These are phyloP conservation scores for Puccinia horiana DNA, from an alignment of 1,284 basidiomycete genomes.

Conservation along the genomic window DNA sequence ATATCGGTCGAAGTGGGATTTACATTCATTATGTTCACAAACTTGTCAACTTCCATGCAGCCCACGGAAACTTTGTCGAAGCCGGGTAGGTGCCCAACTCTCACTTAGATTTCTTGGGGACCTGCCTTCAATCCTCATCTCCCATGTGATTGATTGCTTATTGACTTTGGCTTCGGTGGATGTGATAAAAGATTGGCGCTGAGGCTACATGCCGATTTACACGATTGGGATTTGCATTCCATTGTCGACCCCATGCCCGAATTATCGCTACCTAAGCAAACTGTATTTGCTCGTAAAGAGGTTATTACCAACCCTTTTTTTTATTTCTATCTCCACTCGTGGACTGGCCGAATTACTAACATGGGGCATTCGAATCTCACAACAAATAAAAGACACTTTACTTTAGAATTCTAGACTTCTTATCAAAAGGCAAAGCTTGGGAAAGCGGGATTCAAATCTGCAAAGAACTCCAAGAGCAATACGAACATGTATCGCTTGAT, in stretches of 20 bases:
- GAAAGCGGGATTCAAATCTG: slow-evolving; percentile 91
- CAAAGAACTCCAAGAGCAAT: slow-evolving; percentile 81
- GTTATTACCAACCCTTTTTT: too few relatives aligned
- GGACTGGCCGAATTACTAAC: neutral
- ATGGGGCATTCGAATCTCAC: too few relatives aligned
- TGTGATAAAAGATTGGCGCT: slow-evolving; percentile 25
- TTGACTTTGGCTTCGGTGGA: neutral
- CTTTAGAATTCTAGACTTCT: slow-evolving; percentile 62
- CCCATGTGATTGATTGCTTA: neutral
- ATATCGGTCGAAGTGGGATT: slow-evolving; percentile 49
- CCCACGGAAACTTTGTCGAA: slow-evolving; percentile 46
- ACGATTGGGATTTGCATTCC: slow-evolving; percentile 74
- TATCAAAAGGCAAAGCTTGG: slow-evolving; percentile 87
- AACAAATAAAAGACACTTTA: slow-evolving; percentile 65
- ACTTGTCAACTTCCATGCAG: slow-evolving; percentile 73
- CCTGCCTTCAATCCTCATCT: too few relatives aligned
- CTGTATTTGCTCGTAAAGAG: slow-evolving; percentile 90
- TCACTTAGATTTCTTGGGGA: neutral
- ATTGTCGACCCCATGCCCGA: slow-evolving; percentile 64
- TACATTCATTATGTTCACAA: slow-evolving; percentile 78
- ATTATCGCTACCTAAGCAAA: slow-evolving; percentile 83
- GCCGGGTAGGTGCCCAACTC: slow-evolving; percentile 41
- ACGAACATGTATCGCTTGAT: slow-evolving; percentile 81
- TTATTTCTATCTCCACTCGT: too few relatives aligned
- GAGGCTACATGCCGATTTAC: slow-evolving; percentile 81